Conservation (phyloP, 108 stramenopile genomes). For the Seminavis robusta region DNA sequence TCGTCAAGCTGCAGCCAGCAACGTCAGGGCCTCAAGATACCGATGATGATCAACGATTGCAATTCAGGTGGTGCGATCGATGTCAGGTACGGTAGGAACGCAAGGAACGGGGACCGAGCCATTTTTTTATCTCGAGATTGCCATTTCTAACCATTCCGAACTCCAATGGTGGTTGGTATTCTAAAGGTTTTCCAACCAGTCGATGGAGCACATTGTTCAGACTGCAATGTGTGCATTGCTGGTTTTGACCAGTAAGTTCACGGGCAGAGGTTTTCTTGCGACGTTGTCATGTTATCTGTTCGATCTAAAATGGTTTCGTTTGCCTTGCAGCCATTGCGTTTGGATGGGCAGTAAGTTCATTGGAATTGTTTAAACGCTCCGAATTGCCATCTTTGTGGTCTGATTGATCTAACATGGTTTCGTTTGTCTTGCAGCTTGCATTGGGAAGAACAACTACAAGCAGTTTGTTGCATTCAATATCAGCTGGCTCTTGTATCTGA, state of each 20-base stretch:
- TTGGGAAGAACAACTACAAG: constrained; percentile 76
- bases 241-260: constrained; percentile 93
- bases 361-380: no score
- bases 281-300: no score
- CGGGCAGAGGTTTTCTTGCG: no score
- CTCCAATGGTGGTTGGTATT: not conserved
- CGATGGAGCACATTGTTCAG: constrained; percentile 78
- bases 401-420: not conserved
- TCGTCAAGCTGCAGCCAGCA: constrained; percentile 20
- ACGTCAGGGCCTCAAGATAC: not conserved
- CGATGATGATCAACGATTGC: not conserved
- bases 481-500: constrained; percentile 66
- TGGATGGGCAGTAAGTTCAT: constrained; percentile 84
- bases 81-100: constrained; percentile 52
- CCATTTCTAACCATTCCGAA: not conserved
- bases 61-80: constrained; percentile 72
- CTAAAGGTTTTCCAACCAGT: constrained; percentile 73
- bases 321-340: constrained; percentile 90
- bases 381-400: not conserved
- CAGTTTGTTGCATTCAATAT: constrained; percentile 81
- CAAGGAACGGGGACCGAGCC: not conserved
- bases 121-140: not conserved
- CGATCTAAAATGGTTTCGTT: no score
- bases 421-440: constrained; percentile 34
- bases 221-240: constrained; percentile 86